Percentiles rank a stretch among this genome's conserved stretches.
These are phyloP conservation scores for Acanthamoeba castellanii DNA, from an alignment of 208 protist genomes.

Conservation along the genomic window DNA sequence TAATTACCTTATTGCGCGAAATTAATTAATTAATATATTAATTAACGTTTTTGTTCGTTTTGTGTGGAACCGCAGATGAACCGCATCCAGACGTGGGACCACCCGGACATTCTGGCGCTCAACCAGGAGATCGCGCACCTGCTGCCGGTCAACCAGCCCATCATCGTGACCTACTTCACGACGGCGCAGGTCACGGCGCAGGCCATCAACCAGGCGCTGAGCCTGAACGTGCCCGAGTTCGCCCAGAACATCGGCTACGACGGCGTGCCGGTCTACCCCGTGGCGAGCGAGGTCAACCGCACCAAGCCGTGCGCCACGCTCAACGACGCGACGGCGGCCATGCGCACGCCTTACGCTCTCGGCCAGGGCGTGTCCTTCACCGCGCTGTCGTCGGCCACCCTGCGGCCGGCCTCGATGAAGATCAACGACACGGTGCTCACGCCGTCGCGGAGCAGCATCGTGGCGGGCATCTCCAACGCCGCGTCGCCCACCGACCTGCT, in stretches of 20 bases:
- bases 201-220: constrained; percentile 15
- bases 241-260: background rate
- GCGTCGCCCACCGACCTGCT: constrained; percentile 1
- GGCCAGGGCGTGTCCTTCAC: constrained; percentile 12
- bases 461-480: constrained; percentile 10
- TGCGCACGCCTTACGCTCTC: background rate
- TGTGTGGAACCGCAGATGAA: background rate
- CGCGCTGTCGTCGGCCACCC: background rate
- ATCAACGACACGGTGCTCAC: background rate
- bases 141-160: background rate
- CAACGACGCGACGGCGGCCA: background rate
- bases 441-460: background rate
- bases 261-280: background rate
- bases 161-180: constrained; percentile 37
- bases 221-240: constrained; percentile 48
- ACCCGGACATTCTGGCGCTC: background rate
- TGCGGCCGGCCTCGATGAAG: background rate
- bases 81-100: constrained; percentile 64
- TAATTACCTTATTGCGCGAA: background rate
- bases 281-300: background rate
- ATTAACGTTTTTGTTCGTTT: background rate
- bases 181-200: constrained; percentile 15
- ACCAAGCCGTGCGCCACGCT: background rate
- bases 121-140: constrained; percentile 10
- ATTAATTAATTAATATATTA: background rate